Base-by-base conservation (phyloP, 257 asterid genomes). In the Fraxinus americana region DNA sequence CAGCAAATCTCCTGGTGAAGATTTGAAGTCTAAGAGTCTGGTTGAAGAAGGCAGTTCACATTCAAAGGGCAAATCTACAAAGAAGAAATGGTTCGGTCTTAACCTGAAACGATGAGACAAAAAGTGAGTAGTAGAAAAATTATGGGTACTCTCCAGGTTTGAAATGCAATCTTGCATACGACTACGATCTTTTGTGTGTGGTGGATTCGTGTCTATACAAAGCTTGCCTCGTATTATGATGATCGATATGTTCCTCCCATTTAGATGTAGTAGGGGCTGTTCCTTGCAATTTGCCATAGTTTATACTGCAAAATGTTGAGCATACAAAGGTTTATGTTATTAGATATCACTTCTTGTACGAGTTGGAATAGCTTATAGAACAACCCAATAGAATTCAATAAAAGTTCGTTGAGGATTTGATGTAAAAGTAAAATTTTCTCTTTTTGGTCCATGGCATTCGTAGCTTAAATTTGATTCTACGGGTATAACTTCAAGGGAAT, bases 11-110 rank as follows among this genome's bases (percentile, higher is more conserved):
- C 30, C 32, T 21, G 32, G 32, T 59, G 67, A 59, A 19, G 97
- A 92, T 79, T 82, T 77, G 29, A 90, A 80, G 78, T 84, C 83
- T 2, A 96, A 90, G 76, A 88, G 93, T 80, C 92, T 96, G n/a
- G 91, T 86, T 39, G 98, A 92, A 57, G 99, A 93, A 74, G 90
- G 98, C 69, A 91, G 93, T 86, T 36, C 99, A 65, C 97, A 96
- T 75, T 86, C 95, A 1, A 96, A 93, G 82, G 99, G 93, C 77
- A 95, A 89, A 78, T 85, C 95, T 30, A 71, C 91, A 4, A 96
- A 83, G 85, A 93, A 88, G 87, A 90, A 90, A 85, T 92, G 99
- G 98, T 92, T 94, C 73, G 87, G 86, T 87, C 92, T 94, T 69
- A 41, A 41, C 48, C 48, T 41, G 14, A 41, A 41, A 41, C 4